Percentiles rank a stretch among this genome's conserved stretches.
Conservation (phyloP, 2,329 filamentous ascomycete genomes). For the Diaporthe sp. region DNA sequence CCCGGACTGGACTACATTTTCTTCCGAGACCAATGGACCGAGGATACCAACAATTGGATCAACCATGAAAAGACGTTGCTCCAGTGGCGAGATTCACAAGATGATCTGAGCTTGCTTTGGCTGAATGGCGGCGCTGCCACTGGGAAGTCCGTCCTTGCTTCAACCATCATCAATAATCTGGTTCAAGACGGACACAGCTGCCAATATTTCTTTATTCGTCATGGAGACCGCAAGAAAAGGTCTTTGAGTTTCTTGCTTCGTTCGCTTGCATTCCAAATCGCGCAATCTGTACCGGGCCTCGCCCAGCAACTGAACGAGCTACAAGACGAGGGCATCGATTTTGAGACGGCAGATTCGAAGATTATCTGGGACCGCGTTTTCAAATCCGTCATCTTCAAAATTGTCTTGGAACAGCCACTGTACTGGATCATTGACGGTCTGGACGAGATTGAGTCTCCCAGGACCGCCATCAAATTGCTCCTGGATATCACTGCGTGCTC, state of each 20-base stretch:
- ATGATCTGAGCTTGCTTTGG: background rate
- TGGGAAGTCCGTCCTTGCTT: conserved; percentile 6
- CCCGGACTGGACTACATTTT: conserved; percentile 17
- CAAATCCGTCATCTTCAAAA: background rate
- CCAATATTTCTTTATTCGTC: conserved; percentile 47
- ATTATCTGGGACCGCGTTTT: conserved; percentile 18
- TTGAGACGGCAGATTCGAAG: background rate
- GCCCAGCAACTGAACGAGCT: background rate
- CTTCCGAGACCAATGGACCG: conserved; percentile 21
- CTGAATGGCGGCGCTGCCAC: conserved; percentile 14
- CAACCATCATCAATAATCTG: conserved; percentile 21
- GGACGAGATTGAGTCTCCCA: background rate
- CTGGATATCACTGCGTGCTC: background rate
- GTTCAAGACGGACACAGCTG: conserved; percentile 29
- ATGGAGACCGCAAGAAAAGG: conserved; percentile 43
- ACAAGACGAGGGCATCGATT: background rate
- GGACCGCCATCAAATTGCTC: background rate
- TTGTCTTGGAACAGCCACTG: background rate
- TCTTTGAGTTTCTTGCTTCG: conserved; percentile 3
- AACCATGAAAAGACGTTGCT: background rate
- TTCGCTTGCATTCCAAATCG: conserved; percentile 18
- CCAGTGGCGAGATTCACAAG: background rate
- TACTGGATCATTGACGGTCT: conserved; percentile 25
- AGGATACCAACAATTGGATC: conserved; percentile 2
- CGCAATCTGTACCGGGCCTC: background rate